phyloP scores from a whole-genome alignment of 1,284 basidiomycete genomes.

The Hemileia vastatrix region DNA sequence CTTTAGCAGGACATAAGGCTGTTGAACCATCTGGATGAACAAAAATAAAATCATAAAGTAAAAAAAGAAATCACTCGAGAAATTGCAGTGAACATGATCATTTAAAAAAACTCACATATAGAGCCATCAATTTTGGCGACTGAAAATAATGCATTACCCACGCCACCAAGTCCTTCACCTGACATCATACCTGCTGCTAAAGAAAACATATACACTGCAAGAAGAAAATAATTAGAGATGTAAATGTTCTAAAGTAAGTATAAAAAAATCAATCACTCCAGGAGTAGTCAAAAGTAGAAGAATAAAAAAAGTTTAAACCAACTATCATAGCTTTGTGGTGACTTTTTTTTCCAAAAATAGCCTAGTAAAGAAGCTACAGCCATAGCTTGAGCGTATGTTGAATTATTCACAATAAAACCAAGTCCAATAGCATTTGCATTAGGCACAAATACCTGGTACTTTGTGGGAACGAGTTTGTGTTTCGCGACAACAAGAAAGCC shows the following conservation, averaged over 20 bases:
- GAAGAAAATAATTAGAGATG: too few species aligned
- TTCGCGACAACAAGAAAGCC: slow-evolving; percentile 51
- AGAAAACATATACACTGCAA: slow-evolving; percentile 55
- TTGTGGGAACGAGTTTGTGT: slow-evolving; percentile 52
- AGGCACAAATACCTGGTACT: slow-evolving; percentile 53
- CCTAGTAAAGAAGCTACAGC: slow-evolving; percentile 40
- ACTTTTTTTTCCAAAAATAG: slow-evolving; percentile 50
- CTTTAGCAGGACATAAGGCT: background rate
- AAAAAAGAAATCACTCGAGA: background rate
- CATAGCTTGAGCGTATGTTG: slow-evolving; percentile 53
- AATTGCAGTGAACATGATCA: background rate
- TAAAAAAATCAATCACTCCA: background rate
- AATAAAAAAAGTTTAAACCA: background rate
- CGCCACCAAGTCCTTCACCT: slow-evolving; percentile 61
- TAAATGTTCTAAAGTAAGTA: too few species aligned
- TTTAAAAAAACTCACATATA: background rate
- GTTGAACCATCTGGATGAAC: background rate
- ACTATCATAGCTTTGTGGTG: slow-evolving; percentile 48
- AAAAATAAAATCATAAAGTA: background rate
- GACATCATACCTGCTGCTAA: slow-evolving; percentile 56
- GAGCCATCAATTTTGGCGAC: slow-evolving; percentile 29
- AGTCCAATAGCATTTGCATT: slow-evolving; percentile 60
- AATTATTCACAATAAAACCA: slow-evolving; percentile 53
- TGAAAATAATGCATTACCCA: slow-evolving; percentile 52
- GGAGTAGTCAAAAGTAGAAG: background rate